Base-by-base conservation (phyloP, 176 grass and related monocot species). In the Zea luxurians region DNA sequence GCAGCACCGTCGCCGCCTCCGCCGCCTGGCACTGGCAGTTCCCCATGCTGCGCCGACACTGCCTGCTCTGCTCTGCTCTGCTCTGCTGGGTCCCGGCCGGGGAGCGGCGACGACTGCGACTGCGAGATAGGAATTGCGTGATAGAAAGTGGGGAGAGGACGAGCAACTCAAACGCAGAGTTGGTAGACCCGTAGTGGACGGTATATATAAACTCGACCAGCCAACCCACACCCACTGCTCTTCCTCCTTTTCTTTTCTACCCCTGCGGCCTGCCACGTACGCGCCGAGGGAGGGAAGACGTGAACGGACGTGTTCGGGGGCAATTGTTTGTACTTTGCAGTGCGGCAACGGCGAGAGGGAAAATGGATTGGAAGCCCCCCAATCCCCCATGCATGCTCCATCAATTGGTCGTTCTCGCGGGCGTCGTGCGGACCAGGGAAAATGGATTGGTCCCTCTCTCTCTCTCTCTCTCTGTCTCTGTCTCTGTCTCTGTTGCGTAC, bases 21-120 rank as follows among this genome's bases (percentile, higher is more conserved):
- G 96, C 83, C 74, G 89, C 96, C 79, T 98, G 96, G 67, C 95
- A 98, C 79, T 98, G 96, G 67, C 95, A 98, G 62, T 98, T 98
- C 15, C 95, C 95, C 95, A 98, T 98, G 17, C 58, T 7, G 1
- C 2, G 46, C 6, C 27, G 27, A 27, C 27, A 27, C 27, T 27
- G 27, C 27, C 27, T 27, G 27, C 27, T 27, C 27, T 59, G 5
- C 46, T 20, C 27, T 27, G 27, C 27, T 27, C 27, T 59, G 5
- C 46, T 20, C 66, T 20, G 64, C 65, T 66, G 17, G 16, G 27
- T 27, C 1, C 50, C 13, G 52, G 16, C 16, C 12, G 17, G 50
- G 5, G 53, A 27, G 27, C 27, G 27, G 77, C 78, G 17, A 54
- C 46, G 21, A 12, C 15, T 53, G 52, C 46, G 21, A 12, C 15